Percentiles rank a stretch among this genome's conserved stretches.
Conservation (phyloP, 345 rosid genomes). For the Citrus sp. region DNA sequence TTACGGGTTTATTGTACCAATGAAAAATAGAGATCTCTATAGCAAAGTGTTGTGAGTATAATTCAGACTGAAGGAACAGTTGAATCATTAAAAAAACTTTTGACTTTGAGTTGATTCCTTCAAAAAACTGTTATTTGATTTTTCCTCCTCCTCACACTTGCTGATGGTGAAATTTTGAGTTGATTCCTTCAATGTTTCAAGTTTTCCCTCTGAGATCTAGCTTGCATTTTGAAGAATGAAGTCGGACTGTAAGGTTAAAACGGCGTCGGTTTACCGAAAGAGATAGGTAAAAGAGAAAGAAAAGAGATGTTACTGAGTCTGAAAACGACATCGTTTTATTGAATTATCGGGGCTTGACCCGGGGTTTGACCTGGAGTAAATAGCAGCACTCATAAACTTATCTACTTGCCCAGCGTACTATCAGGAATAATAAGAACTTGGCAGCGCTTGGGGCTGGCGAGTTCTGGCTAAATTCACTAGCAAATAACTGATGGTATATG, state of each 20-base stretch:
- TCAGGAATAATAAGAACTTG: not conserved
- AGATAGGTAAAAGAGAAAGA: too few species aligned
- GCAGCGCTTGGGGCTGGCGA: not conserved
- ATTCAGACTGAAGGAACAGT: slow-evolving; percentile 66
- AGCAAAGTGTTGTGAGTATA: slow-evolving; percentile 63
- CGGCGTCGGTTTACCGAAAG: too few species aligned
- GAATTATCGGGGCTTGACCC: too few species aligned
- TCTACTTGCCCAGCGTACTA: not conserved
- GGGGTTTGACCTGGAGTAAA: fast-evolving
- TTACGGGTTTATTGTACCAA: slow-evolving; percentile 64
- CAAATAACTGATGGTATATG: not conserved
- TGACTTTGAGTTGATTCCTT: too few species aligned
- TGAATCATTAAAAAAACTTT: slow-evolving; percentile 39
- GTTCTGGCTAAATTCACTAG: not conserved
- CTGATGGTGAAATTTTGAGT: not conserved
- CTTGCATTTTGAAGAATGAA: not conserved
- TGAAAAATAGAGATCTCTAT: slow-evolving; percentile 87
- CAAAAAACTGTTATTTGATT: slow-evolving; percentile 35
- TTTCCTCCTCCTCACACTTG: too few species aligned
- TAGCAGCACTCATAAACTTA: too few species aligned
- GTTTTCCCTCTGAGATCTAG: not conserved
- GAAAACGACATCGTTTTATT: too few species aligned
- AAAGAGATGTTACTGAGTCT: too few species aligned
- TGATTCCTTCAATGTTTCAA: not conserved
- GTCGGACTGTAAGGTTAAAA: not conserved